Conservation (phyloP, 2,329 filamentous ascomycete species). For the Talaromyces sp. region DNA sequence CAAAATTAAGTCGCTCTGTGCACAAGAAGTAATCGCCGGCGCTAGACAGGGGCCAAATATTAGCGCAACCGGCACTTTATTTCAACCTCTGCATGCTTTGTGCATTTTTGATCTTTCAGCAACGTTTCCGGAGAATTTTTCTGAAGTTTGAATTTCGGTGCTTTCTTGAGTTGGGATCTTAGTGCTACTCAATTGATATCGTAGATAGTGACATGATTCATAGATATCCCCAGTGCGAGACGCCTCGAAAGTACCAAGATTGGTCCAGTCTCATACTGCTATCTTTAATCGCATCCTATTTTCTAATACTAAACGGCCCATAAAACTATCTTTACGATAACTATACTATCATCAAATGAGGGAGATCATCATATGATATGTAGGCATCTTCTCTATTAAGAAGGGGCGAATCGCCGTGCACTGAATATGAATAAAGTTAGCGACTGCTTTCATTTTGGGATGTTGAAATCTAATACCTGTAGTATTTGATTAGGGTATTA, state of each 20-base stretch:
- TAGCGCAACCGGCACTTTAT: conserved; percentile 1
- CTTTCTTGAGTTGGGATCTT: background rate
- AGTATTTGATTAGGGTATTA: background rate
- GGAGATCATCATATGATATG: background rate
- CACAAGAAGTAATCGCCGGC: background rate
- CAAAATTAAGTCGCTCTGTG: background rate
- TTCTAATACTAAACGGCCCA: background rate
- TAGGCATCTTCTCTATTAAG: background rate
- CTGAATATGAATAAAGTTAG: too few species aligned
- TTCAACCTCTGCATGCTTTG: background rate
- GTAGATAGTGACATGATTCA: background rate
- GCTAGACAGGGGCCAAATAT: background rate
- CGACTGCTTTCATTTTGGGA: background rate
- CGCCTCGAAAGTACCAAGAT: background rate
- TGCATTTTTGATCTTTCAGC: background rate
- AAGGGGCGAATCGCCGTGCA: background rate
- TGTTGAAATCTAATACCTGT: background rate
- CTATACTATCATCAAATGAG: background rate
- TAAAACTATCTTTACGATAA: background rate
- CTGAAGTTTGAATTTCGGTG: background rate
- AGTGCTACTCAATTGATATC: background rate
- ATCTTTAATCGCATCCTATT: background rate
- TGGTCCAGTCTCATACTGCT: background rate
- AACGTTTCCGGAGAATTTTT: background rate
- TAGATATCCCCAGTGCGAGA: background rate